phyloP scores from a whole-genome alignment of 306 rosid species.

The Quercus cerris region DNA sequence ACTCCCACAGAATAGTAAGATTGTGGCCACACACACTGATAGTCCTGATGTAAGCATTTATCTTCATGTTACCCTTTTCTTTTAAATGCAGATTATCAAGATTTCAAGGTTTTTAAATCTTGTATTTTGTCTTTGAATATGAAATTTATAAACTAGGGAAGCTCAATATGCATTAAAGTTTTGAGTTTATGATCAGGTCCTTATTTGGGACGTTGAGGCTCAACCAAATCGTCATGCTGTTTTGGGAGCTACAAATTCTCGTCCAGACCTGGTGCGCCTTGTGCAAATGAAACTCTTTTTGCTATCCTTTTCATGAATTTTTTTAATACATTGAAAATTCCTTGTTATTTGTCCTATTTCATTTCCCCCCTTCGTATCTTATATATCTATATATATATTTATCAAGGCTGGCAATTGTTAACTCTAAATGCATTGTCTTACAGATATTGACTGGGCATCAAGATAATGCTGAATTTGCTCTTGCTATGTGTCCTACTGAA shows the following conservation, averaged over 20 bases:
- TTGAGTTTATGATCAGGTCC: constrained; percentile 49
- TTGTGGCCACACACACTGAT: constrained; percentile 96
- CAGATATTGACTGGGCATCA: constrained; percentile 96
- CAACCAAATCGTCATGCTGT: constrained; percentile 98
- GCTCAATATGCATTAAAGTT: constrained; percentile 9
- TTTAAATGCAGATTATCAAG: neutral
- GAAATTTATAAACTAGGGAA: neutral
- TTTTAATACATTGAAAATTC: neutral
- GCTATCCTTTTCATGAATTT: neutral
- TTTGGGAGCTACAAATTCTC: constrained; percentile 89
- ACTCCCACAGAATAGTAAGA: constrained; percentile 85
- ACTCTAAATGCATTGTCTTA: constrained; percentile 8
- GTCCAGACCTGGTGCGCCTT: constrained; percentile 84
- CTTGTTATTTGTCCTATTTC: neutral
- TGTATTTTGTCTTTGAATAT: neutral
- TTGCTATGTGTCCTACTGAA: constrained; percentile 98
- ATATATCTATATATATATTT: no score
- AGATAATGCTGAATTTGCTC: constrained; percentile 99
- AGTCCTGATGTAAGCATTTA: constrained; percentile 80
- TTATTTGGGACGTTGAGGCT: constrained; percentile 95
- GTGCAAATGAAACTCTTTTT: neutral
- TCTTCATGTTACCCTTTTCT: neutral
- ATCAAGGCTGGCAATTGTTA: neutral
- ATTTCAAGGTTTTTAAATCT: neutral
- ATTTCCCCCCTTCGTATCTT: no score